A percentile compares a stretch with the other conserved stretches of the same genome.
Evolutionary conservation across 2,329 filamentous ascomycete species (phyloP).

Genomic region (Polytolypa hystricis): DNA sequence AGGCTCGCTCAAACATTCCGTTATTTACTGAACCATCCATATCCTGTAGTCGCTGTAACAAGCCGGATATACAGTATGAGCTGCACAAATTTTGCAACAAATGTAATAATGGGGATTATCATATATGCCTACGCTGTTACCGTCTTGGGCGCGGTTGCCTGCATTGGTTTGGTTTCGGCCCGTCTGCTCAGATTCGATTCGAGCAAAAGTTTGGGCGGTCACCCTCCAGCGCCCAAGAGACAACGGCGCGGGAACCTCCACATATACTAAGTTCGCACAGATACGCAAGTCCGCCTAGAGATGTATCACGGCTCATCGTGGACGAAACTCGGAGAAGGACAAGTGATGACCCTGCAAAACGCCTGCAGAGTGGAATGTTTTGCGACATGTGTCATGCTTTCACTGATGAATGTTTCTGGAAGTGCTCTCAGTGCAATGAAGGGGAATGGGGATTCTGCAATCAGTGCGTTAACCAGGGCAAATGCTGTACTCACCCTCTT

Average conservation of each 20-base stretch:
- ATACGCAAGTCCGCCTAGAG: constrained; percentile 22
- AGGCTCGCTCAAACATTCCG: constrained; percentile 14
- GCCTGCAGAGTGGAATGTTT: constrained; percentile 71
- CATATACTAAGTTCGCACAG: constrained; percentile 39
- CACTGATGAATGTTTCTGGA: constrained; percentile 81
- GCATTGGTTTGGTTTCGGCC: constrained; percentile 81
- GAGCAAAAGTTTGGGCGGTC: constrained; percentile 38
- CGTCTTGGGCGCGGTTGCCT: constrained; percentile 63
- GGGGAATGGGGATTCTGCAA: constrained; percentile 95
- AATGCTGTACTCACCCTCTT: constrained; percentile 70
- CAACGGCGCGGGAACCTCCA: constrained; percentile 33
- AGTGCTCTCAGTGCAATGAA: constrained; percentile 75
- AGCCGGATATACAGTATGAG: constrained; percentile 66
- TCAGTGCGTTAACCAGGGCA: constrained; percentile 70
- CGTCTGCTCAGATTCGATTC: constrained; percentile 58
- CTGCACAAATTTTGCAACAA: constrained; percentile 71
- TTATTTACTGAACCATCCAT: constrained; percentile 61
- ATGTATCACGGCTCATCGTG: constrained; percentile 21
- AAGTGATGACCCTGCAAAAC: constrained; percentile 53
- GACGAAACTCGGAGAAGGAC: constrained; percentile 41
- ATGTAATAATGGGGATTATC: constrained; percentile 62
- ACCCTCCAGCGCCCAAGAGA: constrained; percentile 31
- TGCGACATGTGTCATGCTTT: constrained; percentile 64
- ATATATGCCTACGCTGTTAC: constrained; percentile 74
- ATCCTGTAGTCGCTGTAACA: constrained; percentile 59